Base-by-base conservation (phyloP, 2,329 filamentous ascomycete genomes). In the Setomelanomma holmii region DNA sequence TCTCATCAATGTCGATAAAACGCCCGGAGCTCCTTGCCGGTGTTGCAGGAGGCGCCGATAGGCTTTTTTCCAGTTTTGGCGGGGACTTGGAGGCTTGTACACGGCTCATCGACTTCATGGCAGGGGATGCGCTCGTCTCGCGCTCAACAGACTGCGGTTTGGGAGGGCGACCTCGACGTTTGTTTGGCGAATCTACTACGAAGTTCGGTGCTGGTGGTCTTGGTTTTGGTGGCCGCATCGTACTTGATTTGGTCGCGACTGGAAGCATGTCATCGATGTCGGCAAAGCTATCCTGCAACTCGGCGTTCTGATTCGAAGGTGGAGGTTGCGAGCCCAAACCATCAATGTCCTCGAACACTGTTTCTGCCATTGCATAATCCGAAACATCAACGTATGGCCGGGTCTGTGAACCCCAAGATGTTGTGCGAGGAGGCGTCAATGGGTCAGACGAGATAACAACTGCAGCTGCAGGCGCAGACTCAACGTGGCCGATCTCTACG, bases 1-100 rank as follows among this genome's bases (percentile, higher is more conserved):
- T 76, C 16, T 76, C 74, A 21, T 76, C 74, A 17, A 76, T 68
- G 35, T 72, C 57, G 12, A 63, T 51, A 50, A 72, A 75, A 5
- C 69, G 65, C 6, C 53, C 46, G 12, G 56, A 60, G 7, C 60
- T 57, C 34, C 45, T 57, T 1, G 60, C 60, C 16, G 67, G 64
- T 10, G 58, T 61, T 0, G 49, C 46, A 4, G 49, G 48, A 4
- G 42, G 27, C 4, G 40, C 21, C 5, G 39, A 19, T 5, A 23
- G 23, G 5, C 10, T 34, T 8, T 43, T 56, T 21, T 46, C 51
- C 12, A n/a, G 16, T 7, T 27, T 40, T 21, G 44, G 17, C 51
- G 46, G 53, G n/a, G 48, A 19, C 1, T 44, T 16, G 2, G n/a
- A n/a, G n/a, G n/a, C n/a, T n/a, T n/a, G n/a, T n/a, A n/a, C n/a